Base-by-base conservation (phyloP, 495 filamentous ascomycete genomes). In the Beverwykella pulmonaria region DNA sequence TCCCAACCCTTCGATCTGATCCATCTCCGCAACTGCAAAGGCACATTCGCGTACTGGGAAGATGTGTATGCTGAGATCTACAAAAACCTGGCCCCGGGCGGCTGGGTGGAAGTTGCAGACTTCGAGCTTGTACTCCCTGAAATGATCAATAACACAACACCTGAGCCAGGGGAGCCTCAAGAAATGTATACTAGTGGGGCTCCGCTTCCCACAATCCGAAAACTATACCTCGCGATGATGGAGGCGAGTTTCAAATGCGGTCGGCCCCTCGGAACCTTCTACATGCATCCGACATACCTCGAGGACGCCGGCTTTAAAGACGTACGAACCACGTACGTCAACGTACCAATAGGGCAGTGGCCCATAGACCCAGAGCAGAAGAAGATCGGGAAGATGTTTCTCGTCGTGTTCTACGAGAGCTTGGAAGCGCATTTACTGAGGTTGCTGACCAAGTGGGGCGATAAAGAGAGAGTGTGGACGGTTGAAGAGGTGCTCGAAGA, bases 401-500 rank as follows among this genome's bases (percentile, higher is more conserved):
- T 92, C 17, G 82, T 92, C 26, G 76, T 82, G 0, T 71, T 84
- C 54, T 74, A 92, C 34, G 87, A 89, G 69, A 86, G 85, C 1
- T 71, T 92, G 48, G 90, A 92, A 73, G 81, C 89, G 0, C 68
- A 76, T 19, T 80, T 80, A 34, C 64, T 92, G 64, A 80, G 90
- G 20, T 78, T 82, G 22, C 70, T 93, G 27, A 91, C 88, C 14
- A 59, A 41, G 22, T 50, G 47, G n/a, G 69, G 60, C 1, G 69
- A 65, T 47, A 23, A 30, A 0, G 61, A 64, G 23, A 55, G 34
- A 15, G 29, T 54, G 20, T 71, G 69, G 69, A 65, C 59, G 23
- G 55, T 29, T 0, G 65, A 65, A 29, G 50, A 71, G 36, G 66
- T 72, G 17, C 19, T 58, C 14, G 49, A 53, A 20, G 14, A 10